Conservation (phyloP, 441 rosid genomes). For the Bruguiera hainesii region DNA sequence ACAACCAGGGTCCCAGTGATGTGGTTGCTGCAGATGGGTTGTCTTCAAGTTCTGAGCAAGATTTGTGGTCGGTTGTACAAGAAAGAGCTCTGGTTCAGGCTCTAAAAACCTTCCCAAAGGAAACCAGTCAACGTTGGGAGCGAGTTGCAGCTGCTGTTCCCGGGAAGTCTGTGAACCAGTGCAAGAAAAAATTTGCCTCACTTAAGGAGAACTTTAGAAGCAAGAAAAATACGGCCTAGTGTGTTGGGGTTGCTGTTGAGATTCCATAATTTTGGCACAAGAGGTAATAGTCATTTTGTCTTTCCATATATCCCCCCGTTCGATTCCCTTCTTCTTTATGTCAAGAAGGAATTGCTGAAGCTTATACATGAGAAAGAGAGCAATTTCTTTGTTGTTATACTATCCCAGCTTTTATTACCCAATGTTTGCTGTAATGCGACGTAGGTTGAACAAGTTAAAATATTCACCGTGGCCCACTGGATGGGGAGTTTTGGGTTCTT, state of each 20-base stretch:
- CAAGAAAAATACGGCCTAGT: constrained; percentile 59
- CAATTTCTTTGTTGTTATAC: neutral
- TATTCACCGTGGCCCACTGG: too few relatives aligned
- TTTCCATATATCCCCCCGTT: too few relatives aligned
- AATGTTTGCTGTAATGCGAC: too few relatives aligned
- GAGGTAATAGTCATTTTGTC: neutral
- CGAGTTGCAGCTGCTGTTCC: constrained; percentile 95
- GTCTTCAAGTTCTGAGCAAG: constrained; percentile 56
- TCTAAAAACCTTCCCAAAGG: constrained; percentile 94
- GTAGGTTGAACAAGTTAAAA: too few relatives aligned
- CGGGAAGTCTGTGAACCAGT: constrained; percentile 86
- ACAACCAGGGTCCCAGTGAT: constrained; percentile 36
- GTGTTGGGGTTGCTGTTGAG: constrained; percentile 4
- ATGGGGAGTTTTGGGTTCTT: too few relatives aligned
- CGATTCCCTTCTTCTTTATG: neutral
- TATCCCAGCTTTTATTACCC: too few relatives aligned
- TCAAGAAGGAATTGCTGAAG: neutral
- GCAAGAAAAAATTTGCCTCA: constrained; percentile 84
- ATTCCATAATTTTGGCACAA: neutral
- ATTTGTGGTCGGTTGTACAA: constrained; percentile 88
- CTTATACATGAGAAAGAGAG: neutral
- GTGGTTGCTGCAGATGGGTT: constrained; percentile 30
- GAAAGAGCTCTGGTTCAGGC: constrained; percentile 96
- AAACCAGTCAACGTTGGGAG: constrained; percentile 91
- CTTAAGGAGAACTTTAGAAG: constrained; percentile 80